Conservation (phyloP, 2,329 filamentous ascomycete species). For the Colletotrichum somersetense region DNA sequence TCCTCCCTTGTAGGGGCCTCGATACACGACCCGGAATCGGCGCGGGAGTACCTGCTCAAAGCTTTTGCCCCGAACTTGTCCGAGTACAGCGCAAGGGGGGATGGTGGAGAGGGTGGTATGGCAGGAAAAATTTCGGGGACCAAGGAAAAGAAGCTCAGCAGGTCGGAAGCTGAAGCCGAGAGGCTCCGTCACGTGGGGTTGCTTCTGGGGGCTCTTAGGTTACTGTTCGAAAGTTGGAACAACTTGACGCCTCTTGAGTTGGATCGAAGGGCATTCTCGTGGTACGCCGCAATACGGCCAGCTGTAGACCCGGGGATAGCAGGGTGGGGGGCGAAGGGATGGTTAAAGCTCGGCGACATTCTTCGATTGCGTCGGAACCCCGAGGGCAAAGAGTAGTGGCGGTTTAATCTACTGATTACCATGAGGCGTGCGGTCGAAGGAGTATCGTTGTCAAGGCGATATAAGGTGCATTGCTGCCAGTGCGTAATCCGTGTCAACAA, state of each 20-base stretch:
- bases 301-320: conserved; percentile 79
- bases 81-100: background rate
- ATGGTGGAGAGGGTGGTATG: no score
- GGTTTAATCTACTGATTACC: background rate
- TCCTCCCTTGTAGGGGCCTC: conserved; percentile 68
- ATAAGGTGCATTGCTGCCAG: background rate
- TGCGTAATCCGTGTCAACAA: background rate
- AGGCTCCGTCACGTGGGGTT: conserved; percentile 78
- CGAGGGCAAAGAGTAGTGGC: background rate
- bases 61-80: conserved; percentile 67
- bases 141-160: conserved; percentile 11
- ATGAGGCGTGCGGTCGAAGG: background rate
- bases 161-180: conserved; percentile 62
- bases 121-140: conserved; percentile 38
- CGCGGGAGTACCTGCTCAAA: conserved; percentile 68
- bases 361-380: conserved; percentile 66
- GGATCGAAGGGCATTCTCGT: conserved; percentile 81
- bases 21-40: conserved; percentile 80
- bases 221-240: conserved; percentile 83
- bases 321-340: conserved; percentile 87
- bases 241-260: conserved; percentile 74
- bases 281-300: conserved; percentile 83
- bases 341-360: conserved; percentile 75
- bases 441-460: background rate
- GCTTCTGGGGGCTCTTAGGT: conserved; percentile 77